A percentile compares a stretch with the other conserved stretches of the same genome.
Evolutionary conservation across 148 eudicot genomes (phyloP).

Genomic region (Rhododendron vialii): DNA sequence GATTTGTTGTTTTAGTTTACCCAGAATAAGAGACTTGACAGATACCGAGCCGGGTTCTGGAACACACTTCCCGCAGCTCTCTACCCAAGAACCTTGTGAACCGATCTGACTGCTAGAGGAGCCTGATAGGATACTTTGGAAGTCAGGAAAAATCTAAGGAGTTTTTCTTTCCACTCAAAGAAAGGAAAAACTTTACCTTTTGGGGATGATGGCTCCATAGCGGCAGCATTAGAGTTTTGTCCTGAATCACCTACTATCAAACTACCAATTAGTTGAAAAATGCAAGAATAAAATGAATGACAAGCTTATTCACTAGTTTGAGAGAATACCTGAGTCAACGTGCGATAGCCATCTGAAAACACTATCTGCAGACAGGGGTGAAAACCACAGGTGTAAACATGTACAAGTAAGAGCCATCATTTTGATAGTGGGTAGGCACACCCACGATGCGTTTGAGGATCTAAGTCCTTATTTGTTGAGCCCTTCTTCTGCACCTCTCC

Average conservation of each 20-base stretch:
- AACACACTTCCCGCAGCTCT: slow-evolving; percentile 13
- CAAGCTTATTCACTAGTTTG: not conserved
- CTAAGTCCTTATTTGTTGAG: slow-evolving; percentile 16
- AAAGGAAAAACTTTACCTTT: slow-evolving; percentile 12
- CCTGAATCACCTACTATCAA: not conserved
- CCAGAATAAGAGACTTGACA: slow-evolving; percentile 19
- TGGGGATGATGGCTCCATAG: slow-evolving; percentile 15
- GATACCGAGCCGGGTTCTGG: slow-evolving; percentile 24
- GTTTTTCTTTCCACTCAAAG: slow-evolving; percentile 1
- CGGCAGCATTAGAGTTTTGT: slow-evolving; percentile 1
- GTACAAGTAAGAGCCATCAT: slow-evolving; percentile 65
- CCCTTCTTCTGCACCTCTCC: slow-evolving; percentile 12
- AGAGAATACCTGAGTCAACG: slow-evolving; percentile 34
- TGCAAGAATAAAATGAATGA: not conserved
- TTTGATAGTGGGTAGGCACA: slow-evolving; percentile 48
- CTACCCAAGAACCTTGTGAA: slow-evolving; percentile 28
- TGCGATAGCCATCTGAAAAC: slow-evolving; percentile 61
- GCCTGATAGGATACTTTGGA: slow-evolving; percentile 19
- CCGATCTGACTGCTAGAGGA: slow-evolving; percentile 13
- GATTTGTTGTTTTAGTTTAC: slow-evolving; percentile 22
- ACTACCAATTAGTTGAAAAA: not conserved
- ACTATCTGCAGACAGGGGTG: slow-evolving; percentile 64
- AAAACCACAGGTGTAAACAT: slow-evolving; percentile 61
- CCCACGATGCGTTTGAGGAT: slow-evolving; percentile 32
- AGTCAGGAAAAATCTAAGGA: not conserved